A percentile compares a stretch with the other conserved stretches of the same genome.
Evolutionary conservation across 257 asterid species (phyloP).

Genomic region (Buddleja alternifolia): DNA sequence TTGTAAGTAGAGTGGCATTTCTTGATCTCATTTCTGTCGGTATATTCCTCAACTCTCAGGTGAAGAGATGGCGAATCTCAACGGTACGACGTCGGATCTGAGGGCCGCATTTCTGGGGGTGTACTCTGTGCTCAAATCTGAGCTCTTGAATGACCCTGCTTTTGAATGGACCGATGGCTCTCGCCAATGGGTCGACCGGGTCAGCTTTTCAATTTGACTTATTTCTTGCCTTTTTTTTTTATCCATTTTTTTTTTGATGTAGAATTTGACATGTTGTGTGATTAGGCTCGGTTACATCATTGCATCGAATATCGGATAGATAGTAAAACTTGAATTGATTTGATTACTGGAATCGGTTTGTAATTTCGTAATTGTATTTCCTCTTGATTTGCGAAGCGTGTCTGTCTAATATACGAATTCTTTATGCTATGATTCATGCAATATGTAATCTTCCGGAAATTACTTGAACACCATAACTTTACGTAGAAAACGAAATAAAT

Average conservation of each 20-base stretch:
- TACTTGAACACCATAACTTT: neutral
- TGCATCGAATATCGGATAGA: neutral
- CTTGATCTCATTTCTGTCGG: neutral
- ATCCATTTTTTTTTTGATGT: neutral
- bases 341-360: constrained; percentile 10
- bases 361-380: neutral
- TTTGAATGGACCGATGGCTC: constrained; percentile 77
- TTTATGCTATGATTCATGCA: neutral
- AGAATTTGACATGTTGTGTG: constrained; percentile 1
- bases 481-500: too few species aligned
- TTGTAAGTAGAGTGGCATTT: constrained; percentile 20
- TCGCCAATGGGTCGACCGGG: constrained; percentile 87
- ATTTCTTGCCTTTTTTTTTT: neutral
- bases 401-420: neutral
- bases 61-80: constrained; percentile 44
- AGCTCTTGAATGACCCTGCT: constrained; percentile 71
- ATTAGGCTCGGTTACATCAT: neutral
- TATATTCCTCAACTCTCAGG: neutral
- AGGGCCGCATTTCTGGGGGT: constrained; percentile 59
- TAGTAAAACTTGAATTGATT: neutral
- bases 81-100: constrained; percentile 49
- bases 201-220: constrained; percentile 4
- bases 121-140: constrained; percentile 74
- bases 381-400: constrained; percentile 15
- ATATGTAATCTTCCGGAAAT: too few species aligned